phyloP scores from a whole-genome alignment of 1,139 yeast species.

The Blastobotrys aristatus region DNA sequence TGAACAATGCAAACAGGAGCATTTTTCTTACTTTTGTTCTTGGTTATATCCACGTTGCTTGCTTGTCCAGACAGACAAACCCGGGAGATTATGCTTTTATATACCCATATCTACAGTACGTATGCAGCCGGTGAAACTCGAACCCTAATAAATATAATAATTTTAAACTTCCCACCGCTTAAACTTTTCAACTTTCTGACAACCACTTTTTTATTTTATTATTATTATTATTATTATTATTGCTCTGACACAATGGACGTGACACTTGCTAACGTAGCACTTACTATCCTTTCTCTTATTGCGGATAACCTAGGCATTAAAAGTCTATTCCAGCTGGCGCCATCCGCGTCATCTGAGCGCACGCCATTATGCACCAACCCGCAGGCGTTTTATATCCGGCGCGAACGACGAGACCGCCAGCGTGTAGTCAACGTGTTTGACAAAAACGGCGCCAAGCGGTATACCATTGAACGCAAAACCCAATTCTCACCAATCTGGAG shows the following conservation, averaged over 20 bases:
- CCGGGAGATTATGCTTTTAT: not conserved
- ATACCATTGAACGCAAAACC: constrained; percentile 50
- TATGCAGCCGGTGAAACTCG: too few species aligned
- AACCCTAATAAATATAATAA: not conserved
- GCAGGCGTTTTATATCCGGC: constrained; percentile 43
- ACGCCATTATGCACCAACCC: constrained; percentile 35
- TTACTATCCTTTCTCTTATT: constrained; percentile 5
- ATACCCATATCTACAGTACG: too few species aligned
- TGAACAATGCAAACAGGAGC: not conserved
- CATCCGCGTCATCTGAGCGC: constrained; percentile 11
- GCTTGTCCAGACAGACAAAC: not conserved
- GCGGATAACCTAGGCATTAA: constrained; percentile 9
- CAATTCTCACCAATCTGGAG: constrained; percentile 50
- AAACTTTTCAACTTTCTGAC: not conserved
- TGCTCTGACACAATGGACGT: constrained; percentile 7
- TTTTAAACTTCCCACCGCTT: not conserved
- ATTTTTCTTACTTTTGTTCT: not conserved
- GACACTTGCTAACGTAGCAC: constrained; percentile 1
- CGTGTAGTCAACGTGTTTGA: constrained; percentile 48
- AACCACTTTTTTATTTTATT: not conserved
- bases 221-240: not conserved
- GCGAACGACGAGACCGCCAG: constrained; percentile 45
- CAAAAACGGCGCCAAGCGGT: constrained; percentile 41
- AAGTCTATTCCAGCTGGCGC: constrained; percentile 2
- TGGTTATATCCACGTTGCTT: too few species aligned